These are phyloP conservation scores for Clarireedia monteithiana DNA, from an alignment of 2,329 filamentous ascomycete genomes.

Conservation along the genomic window DNA sequence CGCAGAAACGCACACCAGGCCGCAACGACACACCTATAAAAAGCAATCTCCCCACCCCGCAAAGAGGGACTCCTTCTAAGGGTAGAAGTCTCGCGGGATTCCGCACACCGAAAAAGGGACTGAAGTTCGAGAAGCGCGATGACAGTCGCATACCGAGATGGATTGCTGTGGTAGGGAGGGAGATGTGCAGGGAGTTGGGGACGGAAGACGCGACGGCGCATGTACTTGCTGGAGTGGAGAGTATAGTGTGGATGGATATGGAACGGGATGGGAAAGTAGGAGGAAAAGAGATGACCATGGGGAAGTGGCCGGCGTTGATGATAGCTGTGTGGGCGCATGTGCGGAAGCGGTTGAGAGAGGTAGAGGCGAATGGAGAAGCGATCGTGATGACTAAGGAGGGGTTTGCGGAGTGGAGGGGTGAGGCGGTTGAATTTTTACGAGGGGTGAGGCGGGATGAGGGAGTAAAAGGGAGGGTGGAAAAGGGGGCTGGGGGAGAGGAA, in stretches of 20 bases:
- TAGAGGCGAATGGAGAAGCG: background rate
- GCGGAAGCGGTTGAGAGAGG: slow-evolving; percentile 38
- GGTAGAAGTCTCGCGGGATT: slow-evolving; percentile 35
- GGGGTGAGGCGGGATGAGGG: slow-evolving; percentile 35
- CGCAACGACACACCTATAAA: slow-evolving; percentile 5
- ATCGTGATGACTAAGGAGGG: slow-evolving; percentile 30
- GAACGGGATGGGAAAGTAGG: background rate
- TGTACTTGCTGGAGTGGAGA: slow-evolving; percentile 65
- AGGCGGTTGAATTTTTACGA: slow-evolving; percentile 38
- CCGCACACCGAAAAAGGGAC: slow-evolving; percentile 24
- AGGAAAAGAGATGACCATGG: slow-evolving; percentile 32
- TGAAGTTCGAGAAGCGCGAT: slow-evolving; percentile 18
- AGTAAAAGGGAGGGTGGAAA: slow-evolving; percentile 38
- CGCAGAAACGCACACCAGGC: slow-evolving; percentile 6
- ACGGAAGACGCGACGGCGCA: slow-evolving; percentile 60
- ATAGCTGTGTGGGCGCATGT: slow-evolving; percentile 56
- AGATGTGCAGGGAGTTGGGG: slow-evolving; percentile 54
- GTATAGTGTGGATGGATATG: slow-evolving; percentile 29
- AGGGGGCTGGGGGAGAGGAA: slow-evolving; percentile 28
- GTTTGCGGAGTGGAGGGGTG: slow-evolving; percentile 40
- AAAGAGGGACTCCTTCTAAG: slow-evolving; percentile 38
- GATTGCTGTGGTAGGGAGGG: slow-evolving; percentile 61
- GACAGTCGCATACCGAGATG: slow-evolving; percentile 45
- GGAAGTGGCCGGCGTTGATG: slow-evolving; percentile 46
- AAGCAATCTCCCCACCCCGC: slow-evolving; percentile 12